These are phyloP conservation scores for Yamagishiella unicocca DNA, from an alignment of 139 green algal genomes.

Conservation along the genomic window DNA sequence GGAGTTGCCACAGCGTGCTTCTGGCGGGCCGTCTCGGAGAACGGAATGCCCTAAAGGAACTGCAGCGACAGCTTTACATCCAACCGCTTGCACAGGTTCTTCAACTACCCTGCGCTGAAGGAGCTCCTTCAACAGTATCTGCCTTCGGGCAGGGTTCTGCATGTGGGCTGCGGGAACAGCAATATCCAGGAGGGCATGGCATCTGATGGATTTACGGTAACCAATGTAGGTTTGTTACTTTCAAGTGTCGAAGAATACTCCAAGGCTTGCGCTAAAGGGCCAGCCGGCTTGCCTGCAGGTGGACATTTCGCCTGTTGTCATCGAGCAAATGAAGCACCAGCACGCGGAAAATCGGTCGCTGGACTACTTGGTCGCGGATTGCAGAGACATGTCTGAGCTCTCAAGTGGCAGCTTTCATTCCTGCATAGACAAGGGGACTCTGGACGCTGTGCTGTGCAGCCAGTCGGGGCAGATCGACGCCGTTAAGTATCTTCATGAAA, in stretches of 20 bases:
- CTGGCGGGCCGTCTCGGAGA: not conserved
- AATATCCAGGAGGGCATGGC: conserved; percentile 49
- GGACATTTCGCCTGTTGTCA: conserved; percentile 58
- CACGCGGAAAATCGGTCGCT: not conserved
- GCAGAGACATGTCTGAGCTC: conserved; percentile 47
- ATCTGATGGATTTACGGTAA: conserved; percentile 46
- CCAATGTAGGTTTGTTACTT: not conserved
- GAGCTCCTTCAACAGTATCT: not conserved
- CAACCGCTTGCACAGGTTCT: conserved; percentile 16
- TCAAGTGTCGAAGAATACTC: too few species aligned
- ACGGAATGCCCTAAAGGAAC: too few species aligned
- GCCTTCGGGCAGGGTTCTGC: conserved; percentile 16
- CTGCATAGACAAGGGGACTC: conserved; percentile 40
- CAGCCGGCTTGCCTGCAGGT: conserved; percentile 35
- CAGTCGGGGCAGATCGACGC: conserved; percentile 40
- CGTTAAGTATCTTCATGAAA: conserved; percentile 47
- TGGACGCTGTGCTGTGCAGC: conserved; percentile 60
- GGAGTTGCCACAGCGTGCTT: not conserved
- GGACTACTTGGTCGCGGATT: conserved; percentile 54
- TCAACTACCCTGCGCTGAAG: conserved; percentile 19
- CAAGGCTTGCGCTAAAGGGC: too few species aligned
- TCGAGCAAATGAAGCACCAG: conserved; percentile 35
- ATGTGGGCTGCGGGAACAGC: conserved; percentile 60
- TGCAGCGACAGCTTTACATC: too few species aligned
- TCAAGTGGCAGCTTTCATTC: not conserved